Conservation (phyloP, 2,329 filamentous ascomycete genomes). For the Fusarium acutatum region DNA sequence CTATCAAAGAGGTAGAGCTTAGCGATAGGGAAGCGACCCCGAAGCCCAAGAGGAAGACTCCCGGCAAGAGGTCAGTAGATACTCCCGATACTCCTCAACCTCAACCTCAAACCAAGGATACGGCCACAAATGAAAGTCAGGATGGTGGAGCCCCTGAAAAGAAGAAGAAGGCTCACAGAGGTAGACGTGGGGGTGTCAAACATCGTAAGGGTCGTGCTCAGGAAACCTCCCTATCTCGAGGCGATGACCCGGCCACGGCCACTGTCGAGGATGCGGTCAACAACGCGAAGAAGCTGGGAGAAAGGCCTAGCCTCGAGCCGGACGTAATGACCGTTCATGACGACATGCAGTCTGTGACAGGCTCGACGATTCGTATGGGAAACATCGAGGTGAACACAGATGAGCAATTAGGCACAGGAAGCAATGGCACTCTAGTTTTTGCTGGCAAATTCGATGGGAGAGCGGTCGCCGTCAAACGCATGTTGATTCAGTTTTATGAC, state of each 20-base stretch:
- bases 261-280: constrained; percentile 70
- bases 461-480: constrained; percentile 93
- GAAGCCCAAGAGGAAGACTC: constrained; percentile 3
- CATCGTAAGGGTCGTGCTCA: constrained; percentile 68
- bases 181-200: constrained; percentile 75
- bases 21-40: constrained; percentile 27
- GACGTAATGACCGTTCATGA: constrained; percentile 67
- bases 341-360: constrained; percentile 68
- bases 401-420: constrained; percentile 77
- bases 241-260: constrained; percentile 54
- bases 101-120: neutral
- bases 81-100: neutral
- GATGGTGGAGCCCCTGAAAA: constrained; percentile 52
- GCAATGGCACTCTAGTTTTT: constrained; percentile 96
- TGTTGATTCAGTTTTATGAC: constrained; percentile 95
- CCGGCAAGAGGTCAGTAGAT: neutral
- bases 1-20: constrained; percentile 4
- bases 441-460: constrained; percentile 93
- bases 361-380: constrained; percentile 68
- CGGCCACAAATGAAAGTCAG: constrained; percentile 3
- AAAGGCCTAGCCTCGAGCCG: constrained; percentile 64
- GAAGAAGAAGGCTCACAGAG: constrained; percentile 75
- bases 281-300: constrained; percentile 66
- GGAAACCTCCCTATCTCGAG: constrained; percentile 59
- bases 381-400: constrained; percentile 72